Evolutionary conservation across 2,329 filamentous ascomycete genomes (phyloP).

Genomic region (Colletotrichum incanum): DNA sequence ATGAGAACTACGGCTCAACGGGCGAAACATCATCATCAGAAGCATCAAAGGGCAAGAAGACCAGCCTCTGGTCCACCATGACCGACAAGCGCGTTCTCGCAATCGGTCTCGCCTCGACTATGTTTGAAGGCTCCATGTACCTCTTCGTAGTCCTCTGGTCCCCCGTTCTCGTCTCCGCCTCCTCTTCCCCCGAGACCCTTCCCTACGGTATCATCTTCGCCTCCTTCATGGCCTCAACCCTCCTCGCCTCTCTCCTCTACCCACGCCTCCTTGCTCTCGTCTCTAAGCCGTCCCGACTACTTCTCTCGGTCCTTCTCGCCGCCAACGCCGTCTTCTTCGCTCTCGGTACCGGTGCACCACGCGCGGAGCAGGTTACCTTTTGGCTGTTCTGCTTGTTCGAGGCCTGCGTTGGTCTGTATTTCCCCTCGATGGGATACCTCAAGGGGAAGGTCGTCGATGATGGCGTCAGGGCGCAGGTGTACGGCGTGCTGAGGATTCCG

Average conservation of each 20-base stretch:
- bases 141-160: constrained; percentile 75
- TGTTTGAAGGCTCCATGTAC: constrained; percentile 73
- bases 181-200: constrained; percentile 46
- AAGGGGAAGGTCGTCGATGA: constrained; percentile 69
- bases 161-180: constrained; percentile 62
- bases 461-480: constrained; percentile 66
- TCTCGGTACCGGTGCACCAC: constrained; percentile 48
- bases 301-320: constrained; percentile 57
- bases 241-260: constrained; percentile 71
- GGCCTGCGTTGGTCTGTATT: constrained; percentile 70
- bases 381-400: constrained; percentile 72
- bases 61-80: constrained; percentile 46
- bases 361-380: constrained; percentile 60
- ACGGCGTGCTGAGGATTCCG: constrained; percentile 69
- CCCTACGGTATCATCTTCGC: constrained; percentile 70
- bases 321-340: constrained; percentile 56
- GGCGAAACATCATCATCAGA: constrained; percentile 36
- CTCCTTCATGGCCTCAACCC: constrained; percentile 72
- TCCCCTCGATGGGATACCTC: constrained; percentile 67
- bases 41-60: constrained; percentile 33
- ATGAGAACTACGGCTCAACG: constrained; percentile 64
- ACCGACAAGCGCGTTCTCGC: constrained; percentile 64
- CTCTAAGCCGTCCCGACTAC: constrained; percentile 45
- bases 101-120: constrained; percentile 66
- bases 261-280: constrained; percentile 36